Percentiles rank a stretch among this genome's conserved stretches.
phyloP scores from a whole-genome alignment of 2,329 filamentous ascomycete genomes.

The Claviceps capensis region DNA sequence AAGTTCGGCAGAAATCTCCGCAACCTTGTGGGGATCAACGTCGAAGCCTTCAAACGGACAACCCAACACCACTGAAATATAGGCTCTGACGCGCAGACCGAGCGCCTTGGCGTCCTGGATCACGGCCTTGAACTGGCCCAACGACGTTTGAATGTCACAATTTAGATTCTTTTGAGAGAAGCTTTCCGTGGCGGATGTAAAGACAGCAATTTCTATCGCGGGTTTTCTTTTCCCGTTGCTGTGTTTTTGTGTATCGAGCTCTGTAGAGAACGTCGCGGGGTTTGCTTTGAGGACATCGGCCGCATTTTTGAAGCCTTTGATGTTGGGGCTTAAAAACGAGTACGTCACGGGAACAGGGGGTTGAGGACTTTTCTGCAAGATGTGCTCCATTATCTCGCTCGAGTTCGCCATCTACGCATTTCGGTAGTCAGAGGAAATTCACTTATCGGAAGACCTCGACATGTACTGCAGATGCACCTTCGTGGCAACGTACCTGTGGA shows the following conservation, averaged over 20 bases:
- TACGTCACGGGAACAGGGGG: conserved; percentile 50
- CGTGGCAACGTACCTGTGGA: conserved; percentile 46
- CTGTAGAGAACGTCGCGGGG: conserved; percentile 34
- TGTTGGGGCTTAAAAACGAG: conserved; percentile 70
- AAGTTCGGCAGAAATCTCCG: conserved; percentile 52
- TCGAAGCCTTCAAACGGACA: conserved; percentile 63
- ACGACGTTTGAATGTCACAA: conserved; percentile 60
- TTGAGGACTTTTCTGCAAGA: conserved; percentile 43
- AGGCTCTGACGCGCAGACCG: conserved; percentile 59
- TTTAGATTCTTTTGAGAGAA: conserved; percentile 77
- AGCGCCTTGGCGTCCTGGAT: conserved; percentile 52
- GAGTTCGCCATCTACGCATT: conserved; percentile 60
- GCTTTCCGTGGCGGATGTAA: conserved; percentile 67
- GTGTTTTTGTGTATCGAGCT: conserved; percentile 28
- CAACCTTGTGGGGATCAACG: conserved; percentile 48
- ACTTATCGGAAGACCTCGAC: background rate
- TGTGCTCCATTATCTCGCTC: conserved; percentile 55
- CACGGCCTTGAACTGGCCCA: conserved; percentile 56
- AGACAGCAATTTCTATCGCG: conserved; percentile 60
- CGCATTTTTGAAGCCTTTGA: conserved; percentile 56
- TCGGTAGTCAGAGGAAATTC: background rate
- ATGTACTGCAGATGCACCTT: background rate
- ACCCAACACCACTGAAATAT: conserved; percentile 68
- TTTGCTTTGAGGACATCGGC: conserved; percentile 37
- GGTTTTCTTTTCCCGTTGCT: conserved; percentile 28